These are phyloP conservation scores for Populus hybrid DNA, from an alignment of 441 rosid species.

Conservation along the genomic window DNA sequence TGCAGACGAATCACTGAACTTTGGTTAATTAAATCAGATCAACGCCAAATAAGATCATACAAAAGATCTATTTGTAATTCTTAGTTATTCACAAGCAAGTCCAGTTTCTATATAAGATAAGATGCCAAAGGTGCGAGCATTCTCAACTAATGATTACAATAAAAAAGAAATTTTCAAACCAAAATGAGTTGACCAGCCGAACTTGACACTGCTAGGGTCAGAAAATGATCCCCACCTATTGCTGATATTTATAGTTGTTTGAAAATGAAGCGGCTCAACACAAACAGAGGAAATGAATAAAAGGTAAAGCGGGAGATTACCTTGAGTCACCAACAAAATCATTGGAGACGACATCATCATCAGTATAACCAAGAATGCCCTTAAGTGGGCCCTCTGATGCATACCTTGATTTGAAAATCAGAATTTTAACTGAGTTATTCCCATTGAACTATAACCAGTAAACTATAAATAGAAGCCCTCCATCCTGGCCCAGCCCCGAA, in stretches of 20 bases:
- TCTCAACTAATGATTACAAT: not conserved
- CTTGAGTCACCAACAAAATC: conserved; percentile 95
- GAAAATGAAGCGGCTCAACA: not conserved
- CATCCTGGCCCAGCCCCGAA: not conserved
- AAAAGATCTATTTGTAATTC: not conserved
- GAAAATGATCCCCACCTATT: not conserved
- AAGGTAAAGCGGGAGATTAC: conserved; percentile 29
- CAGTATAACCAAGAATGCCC: conserved; percentile 98
- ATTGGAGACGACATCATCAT: conserved; percentile 95
- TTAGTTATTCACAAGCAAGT: not conserved
- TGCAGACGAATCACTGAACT: not conserved
- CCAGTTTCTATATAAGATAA: not conserved
- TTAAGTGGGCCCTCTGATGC: conserved; percentile 87
- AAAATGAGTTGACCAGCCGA: not conserved
- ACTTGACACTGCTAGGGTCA: not conserved
- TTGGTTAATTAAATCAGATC: not conserved
- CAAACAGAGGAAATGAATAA: not conserved
- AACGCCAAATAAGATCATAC: not conserved
- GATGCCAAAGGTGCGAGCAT: not conserved
- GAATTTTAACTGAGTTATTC: conserved; percentile 5
- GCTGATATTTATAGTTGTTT: not conserved
- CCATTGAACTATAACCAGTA: not conserved
- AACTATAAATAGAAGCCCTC: not conserved
- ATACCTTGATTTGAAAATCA: conserved; percentile 42
- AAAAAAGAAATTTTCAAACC: not conserved